Conservation (phyloP, 2,329 filamentous ascomycete genomes). For the Trichocomaceae sp. region DNA sequence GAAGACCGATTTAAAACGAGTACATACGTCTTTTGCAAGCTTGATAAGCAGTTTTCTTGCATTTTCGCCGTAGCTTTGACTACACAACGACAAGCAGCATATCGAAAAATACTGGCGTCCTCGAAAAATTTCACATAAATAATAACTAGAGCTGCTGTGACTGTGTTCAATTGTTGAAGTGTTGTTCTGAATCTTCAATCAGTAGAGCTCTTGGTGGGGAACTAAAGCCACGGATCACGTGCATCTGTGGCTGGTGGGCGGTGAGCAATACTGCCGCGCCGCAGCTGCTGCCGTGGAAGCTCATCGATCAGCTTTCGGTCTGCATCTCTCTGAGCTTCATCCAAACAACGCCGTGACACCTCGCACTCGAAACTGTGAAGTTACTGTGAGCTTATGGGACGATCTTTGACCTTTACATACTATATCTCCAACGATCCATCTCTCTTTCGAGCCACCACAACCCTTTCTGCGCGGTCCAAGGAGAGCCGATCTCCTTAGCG, state of each 20-base stretch:
- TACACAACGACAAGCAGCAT: background rate
- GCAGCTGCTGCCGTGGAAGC: conserved; percentile 8
- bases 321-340: conserved; percentile 1
- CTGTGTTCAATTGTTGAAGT: no score
- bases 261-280: background rate
- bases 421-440: background rate
- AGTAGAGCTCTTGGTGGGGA: conserved; percentile 2
- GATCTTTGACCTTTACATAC: background rate
- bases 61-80: background rate
- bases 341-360: background rate
- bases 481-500: background rate
- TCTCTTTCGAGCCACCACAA: background rate
- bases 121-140: no score
- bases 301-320: conserved; percentile 2
- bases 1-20: background rate
- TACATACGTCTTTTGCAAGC: background rate
- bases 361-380: background rate
- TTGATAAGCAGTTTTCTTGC: background rate
- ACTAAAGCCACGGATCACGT: background rate
- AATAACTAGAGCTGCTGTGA: background rate
- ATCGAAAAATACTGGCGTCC: background rate
- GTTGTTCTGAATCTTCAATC: no score
- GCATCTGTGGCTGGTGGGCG: conserved; percentile 5
- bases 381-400: background rate
- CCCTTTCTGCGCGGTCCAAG: background rate